Evolutionary conservation across 176 grass and related monocot species (phyloP), one percentile per base, ranked within the genome.

Genomic region (Cenchrus fungigraminus): DNA sequence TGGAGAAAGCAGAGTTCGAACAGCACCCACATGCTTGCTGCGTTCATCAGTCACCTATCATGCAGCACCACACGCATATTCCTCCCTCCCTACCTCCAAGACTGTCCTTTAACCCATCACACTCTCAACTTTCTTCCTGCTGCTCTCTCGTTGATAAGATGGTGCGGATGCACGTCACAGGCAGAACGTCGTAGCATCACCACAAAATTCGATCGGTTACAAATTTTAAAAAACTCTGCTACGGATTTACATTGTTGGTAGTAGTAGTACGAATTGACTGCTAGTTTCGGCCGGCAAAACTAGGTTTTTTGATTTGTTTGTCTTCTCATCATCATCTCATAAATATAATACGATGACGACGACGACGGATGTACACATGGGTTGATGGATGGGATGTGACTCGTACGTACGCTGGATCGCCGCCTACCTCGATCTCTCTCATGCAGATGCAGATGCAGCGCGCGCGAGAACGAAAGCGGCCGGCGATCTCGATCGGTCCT

Each of bases 351-450:
- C 6, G 34, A 45, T 0, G 4, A 65, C 6, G 45, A 76, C 6
- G 45, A 76, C 53, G 68, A 60, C 34, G 53, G 80, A 68, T 9
- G 44, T 83, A 85, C 54, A 87, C 51, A 73, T n/a, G 78, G 71
- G 12, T 51, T 0, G 50, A 56, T 34, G 2, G 40, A 47, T 22
- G 3, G 47, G 64, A 43, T 51, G 8, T 1, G 45, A 57, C 34
- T 34, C 74, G 75, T 59, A 71, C 72, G 68, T 6, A 6, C 19
- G 79, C 12, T 15, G 3, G 49, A 8, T 34, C 29, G 16, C 22
- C 16, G 25, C 59, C 59, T 62, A 17, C 17, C 54, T 56, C 53
- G 15, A 57, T 51, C 71, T 56, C 68, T 46, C 45, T 40, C 45
- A 9, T 40, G 45, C 45, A 46, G 45, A 9, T 40, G 45, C 45